Conservation (phyloP, 345 rosid genomes). For the Cardamine resedifolia region DNA sequence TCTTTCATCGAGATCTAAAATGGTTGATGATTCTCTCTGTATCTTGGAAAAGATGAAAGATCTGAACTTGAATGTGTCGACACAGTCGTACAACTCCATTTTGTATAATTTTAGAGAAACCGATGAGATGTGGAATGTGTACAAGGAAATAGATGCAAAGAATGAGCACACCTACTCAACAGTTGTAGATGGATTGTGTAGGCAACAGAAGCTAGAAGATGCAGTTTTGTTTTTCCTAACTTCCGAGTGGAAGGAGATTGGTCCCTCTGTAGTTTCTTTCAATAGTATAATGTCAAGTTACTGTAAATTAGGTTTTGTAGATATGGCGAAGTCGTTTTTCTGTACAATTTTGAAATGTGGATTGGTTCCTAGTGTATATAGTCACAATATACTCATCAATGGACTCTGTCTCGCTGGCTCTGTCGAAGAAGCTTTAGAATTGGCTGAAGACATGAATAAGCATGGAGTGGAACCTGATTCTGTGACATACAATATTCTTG, state of each 20-base stretch:
- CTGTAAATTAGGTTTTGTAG: conserved; percentile 66
- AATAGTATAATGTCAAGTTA: conserved; percentile 69
- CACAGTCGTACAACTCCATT: conserved; percentile 61
- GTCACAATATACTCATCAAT: conserved; percentile 78
- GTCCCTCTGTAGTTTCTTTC: conserved; percentile 65
- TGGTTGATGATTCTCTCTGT: conserved; percentile 72
- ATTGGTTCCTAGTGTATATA: conserved; percentile 61
- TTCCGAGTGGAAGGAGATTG: conserved; percentile 46
- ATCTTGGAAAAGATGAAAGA: conserved; percentile 74
- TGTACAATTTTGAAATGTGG: conserved; percentile 74
- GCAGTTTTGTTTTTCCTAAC: conserved; percentile 54
- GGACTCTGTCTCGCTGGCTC: conserved; percentile 71
- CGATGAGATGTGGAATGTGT: conserved; percentile 62
- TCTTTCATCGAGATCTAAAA: conserved; percentile 60
- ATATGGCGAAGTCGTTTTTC: conserved; percentile 63
- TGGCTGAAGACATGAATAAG: conserved; percentile 56
- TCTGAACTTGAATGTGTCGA: conserved; percentile 49
- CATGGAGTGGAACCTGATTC: conserved; percentile 68
- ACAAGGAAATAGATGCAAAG: conserved; percentile 44
- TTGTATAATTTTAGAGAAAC: conserved; percentile 67
- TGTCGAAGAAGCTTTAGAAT: conserved; percentile 64
- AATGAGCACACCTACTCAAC: conserved; percentile 62
- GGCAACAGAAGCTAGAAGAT: conserved; percentile 59
- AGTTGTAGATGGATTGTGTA: conserved; percentile 65
- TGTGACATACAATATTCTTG: conserved; percentile 67